phyloP scores from a whole-genome alignment of 306 rosid species.

The Vigna reflexopilosa region DNA sequence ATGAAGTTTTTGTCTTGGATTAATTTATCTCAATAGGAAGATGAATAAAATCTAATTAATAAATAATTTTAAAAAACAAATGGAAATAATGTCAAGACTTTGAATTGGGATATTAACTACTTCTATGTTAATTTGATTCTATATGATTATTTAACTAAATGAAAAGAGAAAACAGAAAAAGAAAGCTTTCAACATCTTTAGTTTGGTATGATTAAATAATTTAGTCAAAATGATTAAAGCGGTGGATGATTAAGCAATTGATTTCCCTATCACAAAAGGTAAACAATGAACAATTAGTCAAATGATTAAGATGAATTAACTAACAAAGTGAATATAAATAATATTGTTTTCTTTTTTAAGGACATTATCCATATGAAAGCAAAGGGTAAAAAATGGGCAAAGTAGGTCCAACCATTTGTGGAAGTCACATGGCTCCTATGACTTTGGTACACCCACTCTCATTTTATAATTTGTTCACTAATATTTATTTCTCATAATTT shows the following conservation, averaged over 20 bases:
- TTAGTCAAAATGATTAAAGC: not conserved
- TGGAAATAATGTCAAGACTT: no score
- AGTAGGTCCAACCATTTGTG: not conserved
- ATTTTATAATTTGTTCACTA: constrained; percentile 34
- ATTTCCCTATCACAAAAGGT: not conserved
- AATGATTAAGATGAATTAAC: constrained; percentile 29
- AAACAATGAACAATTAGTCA: constrained; percentile 25
- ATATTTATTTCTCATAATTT: constrained; percentile 45
- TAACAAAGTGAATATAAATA: not conserved
- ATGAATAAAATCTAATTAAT: no score
- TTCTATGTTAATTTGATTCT: no score
- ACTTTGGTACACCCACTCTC: constrained; percentile 34
- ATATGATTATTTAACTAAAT: no score
- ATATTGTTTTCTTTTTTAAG: not conserved
- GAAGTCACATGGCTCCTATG: constrained; percentile 20
- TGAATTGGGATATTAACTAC: no score
- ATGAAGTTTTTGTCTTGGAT: no score
- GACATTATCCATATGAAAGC: not conserved
- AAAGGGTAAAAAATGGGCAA: not conserved
- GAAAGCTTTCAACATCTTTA: not conserved
- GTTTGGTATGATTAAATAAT: not conserved
- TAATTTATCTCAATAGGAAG: no score
- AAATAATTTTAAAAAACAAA: no score
- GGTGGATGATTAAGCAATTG: not conserved
- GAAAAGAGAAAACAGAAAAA: no score